phyloP scores from a whole-genome alignment of 805 yeast species.

The Lachancea sp. region DNA sequence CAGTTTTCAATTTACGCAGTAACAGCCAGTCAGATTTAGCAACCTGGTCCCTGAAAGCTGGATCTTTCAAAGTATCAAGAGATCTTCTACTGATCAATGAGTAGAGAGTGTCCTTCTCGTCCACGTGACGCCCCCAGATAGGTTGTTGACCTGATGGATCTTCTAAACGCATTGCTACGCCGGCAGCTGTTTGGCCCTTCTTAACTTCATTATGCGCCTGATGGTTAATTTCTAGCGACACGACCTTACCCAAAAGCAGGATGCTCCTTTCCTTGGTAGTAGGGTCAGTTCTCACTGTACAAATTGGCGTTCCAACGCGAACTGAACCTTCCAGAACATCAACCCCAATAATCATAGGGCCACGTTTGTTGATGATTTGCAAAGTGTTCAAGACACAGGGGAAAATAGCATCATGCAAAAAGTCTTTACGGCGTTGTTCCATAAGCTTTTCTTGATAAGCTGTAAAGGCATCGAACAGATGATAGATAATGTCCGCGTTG shows the following conservation, averaged over 20 bases:
- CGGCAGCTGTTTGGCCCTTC: constrained; percentile 94
- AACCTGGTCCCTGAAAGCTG: constrained; percentile 93
- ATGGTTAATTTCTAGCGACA: constrained; percentile 93
- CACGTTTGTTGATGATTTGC: constrained; percentile 95
- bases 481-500: constrained; percentile 95
- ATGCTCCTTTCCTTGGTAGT: constrained; percentile 66
- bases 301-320: constrained; percentile 89
- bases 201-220: constrained; percentile 70
- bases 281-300: constrained; percentile 88
- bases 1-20: constrained; percentile 78
- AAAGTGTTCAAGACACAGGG: constrained; percentile 93
- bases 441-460: constrained; percentile 83
- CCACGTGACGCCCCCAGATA: constrained; percentile 98
- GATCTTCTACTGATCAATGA: constrained; percentile 87
- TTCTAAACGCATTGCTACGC: constrained; percentile 97
- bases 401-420: constrained; percentile 81
- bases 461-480: constrained; percentile 88
- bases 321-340: constrained; percentile 90
- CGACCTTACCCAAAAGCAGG: constrained; percentile 75
- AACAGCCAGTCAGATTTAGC: constrained; percentile 94
- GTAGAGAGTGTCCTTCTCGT: constrained; percentile 83
- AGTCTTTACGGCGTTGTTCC: constrained; percentile 86
- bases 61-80: constrained; percentile 95
- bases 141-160: constrained; percentile 91
- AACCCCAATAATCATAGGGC: constrained; percentile 99